Evolutionary conservation across 306 rosid species (phyloP).

Genomic region (Quercus mongolica): DNA sequence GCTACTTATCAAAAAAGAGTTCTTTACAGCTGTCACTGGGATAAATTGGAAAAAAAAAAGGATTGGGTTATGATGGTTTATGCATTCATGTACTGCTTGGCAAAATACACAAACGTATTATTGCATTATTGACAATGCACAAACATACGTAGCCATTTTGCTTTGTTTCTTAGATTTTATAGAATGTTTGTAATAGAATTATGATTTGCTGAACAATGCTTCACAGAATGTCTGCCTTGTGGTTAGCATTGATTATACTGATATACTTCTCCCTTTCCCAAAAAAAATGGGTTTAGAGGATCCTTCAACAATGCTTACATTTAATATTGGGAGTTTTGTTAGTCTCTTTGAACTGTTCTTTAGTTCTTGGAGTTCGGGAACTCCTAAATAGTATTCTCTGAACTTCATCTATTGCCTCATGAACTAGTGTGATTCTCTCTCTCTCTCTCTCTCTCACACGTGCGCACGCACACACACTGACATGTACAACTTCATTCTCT

Average conservation of each 20-base stretch:
- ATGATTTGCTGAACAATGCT: not conserved
- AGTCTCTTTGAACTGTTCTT: not conserved
- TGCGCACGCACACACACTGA: not conserved
- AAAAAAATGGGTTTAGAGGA: constrained; percentile 13
- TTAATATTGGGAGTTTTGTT: not conserved
- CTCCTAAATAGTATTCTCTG: constrained; percentile 1
- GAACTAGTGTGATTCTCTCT: not conserved
- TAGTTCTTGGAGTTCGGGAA: constrained; percentile 31
- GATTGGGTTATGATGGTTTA: not conserved
- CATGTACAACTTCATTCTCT: not conserved
- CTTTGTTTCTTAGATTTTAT: not conserved
- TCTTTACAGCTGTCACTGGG: not conserved
- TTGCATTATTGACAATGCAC: not conserved
- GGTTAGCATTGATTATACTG: constrained; percentile 19
- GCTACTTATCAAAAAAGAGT: not conserved
- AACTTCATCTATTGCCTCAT: not conserved
- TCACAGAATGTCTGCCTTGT: not conserved
- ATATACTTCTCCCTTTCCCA: not conserved
- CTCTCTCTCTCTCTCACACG: not conserved
- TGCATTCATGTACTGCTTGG: not conserved
- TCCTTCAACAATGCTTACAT: not conserved
- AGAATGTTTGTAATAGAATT: not conserved
- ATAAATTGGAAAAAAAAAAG: not conserved
- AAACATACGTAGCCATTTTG: not conserved
- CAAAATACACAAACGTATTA: not conserved